Evolutionary conservation across 2,329 filamentous ascomycete genomes (phyloP).

Genomic region (Cladosporium sp.): DNA sequence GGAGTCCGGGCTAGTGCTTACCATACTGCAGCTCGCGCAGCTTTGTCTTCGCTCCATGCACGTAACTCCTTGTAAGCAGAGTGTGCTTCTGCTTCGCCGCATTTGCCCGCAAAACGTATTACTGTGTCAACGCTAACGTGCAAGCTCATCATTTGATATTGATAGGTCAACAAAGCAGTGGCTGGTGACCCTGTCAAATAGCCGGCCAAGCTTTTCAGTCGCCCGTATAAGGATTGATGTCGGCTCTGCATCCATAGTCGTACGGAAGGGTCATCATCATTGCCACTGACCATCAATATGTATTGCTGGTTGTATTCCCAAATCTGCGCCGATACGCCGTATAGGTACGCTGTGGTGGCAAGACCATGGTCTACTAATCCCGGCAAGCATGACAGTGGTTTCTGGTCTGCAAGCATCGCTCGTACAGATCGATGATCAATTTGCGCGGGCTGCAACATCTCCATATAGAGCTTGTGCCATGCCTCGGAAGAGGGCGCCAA

Average conservation of each 20-base stretch:
- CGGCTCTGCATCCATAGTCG: constrained; percentile 21
- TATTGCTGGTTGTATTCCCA: constrained; percentile 20
- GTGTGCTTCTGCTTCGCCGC: constrained; percentile 20
- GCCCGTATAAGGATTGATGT: constrained; percentile 14
- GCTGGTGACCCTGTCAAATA: constrained; percentile 5
- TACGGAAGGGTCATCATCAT: constrained; percentile 14
- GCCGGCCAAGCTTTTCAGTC: constrained; percentile 9
- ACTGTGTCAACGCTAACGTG: constrained; percentile 17
- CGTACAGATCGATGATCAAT: constrained; percentile 11
- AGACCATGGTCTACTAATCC: constrained; percentile 13
- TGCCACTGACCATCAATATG: constrained; percentile 4
- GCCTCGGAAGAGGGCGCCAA: constrained; percentile 17
- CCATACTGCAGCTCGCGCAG: constrained; percentile 19
- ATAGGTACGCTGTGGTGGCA: constrained; percentile 13
- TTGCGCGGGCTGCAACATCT: not conserved
- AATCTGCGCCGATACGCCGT: constrained; percentile 18
- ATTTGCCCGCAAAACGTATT: constrained; percentile 20
- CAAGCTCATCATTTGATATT: constrained; percentile 20
- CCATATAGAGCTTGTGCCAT: constrained; percentile 14
- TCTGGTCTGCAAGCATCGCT: constrained; percentile 11
- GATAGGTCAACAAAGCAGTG: constrained; percentile 9
- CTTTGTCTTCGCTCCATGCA: constrained; percentile 16
- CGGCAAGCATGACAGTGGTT: constrained; percentile 13
- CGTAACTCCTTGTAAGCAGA: constrained; percentile 18
- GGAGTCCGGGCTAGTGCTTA: not conserved